A percentile compares a stretch with the other conserved stretches of the same genome.
Evolutionary conservation across 129 eudicot species (phyloP).

Genomic region (Pseudognaphalium luteoalbum): DNA sequence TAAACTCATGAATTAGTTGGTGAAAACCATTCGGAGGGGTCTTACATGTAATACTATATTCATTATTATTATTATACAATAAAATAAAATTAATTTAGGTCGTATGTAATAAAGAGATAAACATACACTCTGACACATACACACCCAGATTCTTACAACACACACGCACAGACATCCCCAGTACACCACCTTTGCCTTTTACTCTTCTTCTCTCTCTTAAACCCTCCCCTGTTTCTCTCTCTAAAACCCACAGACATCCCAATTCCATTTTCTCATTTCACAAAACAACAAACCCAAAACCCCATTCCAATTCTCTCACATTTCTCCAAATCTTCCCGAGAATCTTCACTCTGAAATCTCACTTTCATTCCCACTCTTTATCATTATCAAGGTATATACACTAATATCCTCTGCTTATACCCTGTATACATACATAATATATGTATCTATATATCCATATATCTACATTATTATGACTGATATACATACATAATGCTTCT

Average conservation of each 20-base stretch:
- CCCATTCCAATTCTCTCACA: neutral
- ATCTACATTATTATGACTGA: too few relatives aligned
- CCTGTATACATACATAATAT: neutral
- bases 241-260: neutral
- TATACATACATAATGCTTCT: neutral
- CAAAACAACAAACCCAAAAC: neutral
- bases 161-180: conserved; percentile 17
- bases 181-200: too few relatives aligned
- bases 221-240: neutral
- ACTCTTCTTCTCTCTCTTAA: too few relatives aligned
- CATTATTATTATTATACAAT: too few relatives aligned
- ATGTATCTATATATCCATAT: neutral
- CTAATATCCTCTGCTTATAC: neutral
- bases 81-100: too few relatives aligned
- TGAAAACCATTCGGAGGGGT: too few relatives aligned
- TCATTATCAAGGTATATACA: conserved; percentile 1
- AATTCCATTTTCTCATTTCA: neutral
- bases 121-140: neutral
- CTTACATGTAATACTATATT: too few relatives aligned
- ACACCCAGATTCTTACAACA: conserved; percentile 9
- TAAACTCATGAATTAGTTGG: too few relatives aligned
- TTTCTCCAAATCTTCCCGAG: conserved; percentile 7
- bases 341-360: conserved; percentile 1
- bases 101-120: conserved; percentile 5
- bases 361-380: conserved; percentile 8